phyloP scores from a whole-genome alignment of 140 eudicot genomes.

The Stevia rebaudiana region DNA sequence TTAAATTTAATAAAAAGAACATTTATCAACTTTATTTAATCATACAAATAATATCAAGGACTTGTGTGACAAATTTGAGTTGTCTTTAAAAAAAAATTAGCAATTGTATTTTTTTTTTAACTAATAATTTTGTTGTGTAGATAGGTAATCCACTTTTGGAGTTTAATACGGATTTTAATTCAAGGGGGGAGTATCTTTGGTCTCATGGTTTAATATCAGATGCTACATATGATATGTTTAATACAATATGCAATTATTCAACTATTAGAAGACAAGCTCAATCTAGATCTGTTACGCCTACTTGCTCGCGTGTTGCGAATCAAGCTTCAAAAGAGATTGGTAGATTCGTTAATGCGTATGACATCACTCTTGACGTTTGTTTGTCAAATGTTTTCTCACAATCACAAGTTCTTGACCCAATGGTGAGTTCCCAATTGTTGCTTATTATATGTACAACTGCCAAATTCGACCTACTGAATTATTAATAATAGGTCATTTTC shows the following conservation, averaged over 20 bases:
- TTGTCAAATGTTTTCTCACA: slow-evolving; percentile 47
- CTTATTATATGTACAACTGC: slow-evolving; percentile 1
- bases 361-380: slow-evolving; percentile 72
- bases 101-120: not conserved
- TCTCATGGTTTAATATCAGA: slow-evolving; percentile 87
- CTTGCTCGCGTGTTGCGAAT: slow-evolving; percentile 38
- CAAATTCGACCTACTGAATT: not conserved
- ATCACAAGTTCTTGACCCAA: slow-evolving; percentile 41
- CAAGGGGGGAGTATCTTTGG: slow-evolving; percentile 71
- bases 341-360: slow-evolving; percentile 46
- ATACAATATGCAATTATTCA: slow-evolving; percentile 54
- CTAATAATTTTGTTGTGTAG: slow-evolving; percentile 31
- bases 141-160: slow-evolving; percentile 85
- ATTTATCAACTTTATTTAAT: not conserved
- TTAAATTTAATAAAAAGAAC: not conserved
- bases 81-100: not conserved
- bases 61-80: not conserved
- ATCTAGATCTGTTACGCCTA: slow-evolving; percentile 27
- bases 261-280: slow-evolving; percentile 55
- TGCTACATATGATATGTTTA: slow-evolving; percentile 41
- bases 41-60: not conserved
- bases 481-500: not conserved
- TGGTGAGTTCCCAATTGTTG: slow-evolving; percentile 32
- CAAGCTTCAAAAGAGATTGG: slow-evolving; percentile 57
- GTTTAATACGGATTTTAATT: slow-evolving; percentile 70